Conservation (phyloP, 1,284 basidiomycete genomes). For the Naganishia liquefaciens region DNA sequence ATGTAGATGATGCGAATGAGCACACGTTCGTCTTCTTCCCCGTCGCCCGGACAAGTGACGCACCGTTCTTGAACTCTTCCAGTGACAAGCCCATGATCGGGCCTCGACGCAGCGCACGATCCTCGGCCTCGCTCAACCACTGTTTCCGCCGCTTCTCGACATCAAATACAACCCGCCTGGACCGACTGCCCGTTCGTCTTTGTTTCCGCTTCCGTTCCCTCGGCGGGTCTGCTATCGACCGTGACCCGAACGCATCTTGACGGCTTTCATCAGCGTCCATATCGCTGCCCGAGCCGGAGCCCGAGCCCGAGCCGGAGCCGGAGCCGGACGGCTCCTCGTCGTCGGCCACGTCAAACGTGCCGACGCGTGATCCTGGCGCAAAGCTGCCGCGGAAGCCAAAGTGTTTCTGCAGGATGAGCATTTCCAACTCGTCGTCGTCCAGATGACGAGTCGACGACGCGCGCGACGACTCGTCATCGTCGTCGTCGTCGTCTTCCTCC, state of each 20-base stretch:
- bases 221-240: no score
- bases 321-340: background rate
- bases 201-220: background rate
- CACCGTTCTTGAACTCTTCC: conserved; percentile 10
- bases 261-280: background rate
- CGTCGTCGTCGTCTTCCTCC: background rate
- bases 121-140: conserved; percentile 22
- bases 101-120: conserved; percentile 10
- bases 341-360: background rate
- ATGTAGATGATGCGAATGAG: no score
- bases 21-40: background rate
- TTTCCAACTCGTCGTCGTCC: conserved; percentile 12
- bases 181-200: background rate
- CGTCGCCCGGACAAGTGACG: background rate
- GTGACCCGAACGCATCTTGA: conserved; percentile 8
- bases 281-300: background rate
- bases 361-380: background rate
- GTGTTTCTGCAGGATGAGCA: conserved; percentile 12
- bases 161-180: background rate
- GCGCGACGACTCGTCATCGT: conserved; percentile 4
- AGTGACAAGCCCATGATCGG: conserved; percentile 13
- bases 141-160: conserved; percentile 24
- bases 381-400: conserved; percentile 22
- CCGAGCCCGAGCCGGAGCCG: background rate
- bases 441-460: conserved; percentile 17